phyloP scores from a whole-genome alignment of 768 basidiomycete species.

The Astraeus odoratus region DNA sequence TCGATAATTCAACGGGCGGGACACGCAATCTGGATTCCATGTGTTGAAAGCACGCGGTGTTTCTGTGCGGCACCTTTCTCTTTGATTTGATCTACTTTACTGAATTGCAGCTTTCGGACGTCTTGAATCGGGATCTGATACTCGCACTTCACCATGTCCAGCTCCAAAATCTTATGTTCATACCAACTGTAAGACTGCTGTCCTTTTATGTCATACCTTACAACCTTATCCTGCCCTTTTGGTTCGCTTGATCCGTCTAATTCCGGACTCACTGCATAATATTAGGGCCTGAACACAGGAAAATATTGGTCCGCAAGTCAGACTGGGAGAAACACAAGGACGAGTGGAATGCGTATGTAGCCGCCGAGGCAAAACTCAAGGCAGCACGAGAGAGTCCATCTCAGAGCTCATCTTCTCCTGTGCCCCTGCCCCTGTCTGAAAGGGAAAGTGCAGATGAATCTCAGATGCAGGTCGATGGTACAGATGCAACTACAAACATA shows the following conservation, averaged over 20 bases:
- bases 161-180: background rate
- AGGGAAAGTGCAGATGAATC: background rate
- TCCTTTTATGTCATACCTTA: background rate
- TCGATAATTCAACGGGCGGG: background rate
- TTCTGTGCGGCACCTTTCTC: constrained; percentile 14
- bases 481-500: no score
- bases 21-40: constrained; percentile 14
- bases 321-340: constrained; percentile 9
- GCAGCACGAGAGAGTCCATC: background rate
- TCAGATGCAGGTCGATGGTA: no score
- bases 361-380: background rate
- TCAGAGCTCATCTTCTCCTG: background rate
- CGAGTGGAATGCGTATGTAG: constrained; percentile 4
- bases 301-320: constrained; percentile 12
- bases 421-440: background rate
- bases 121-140: no score
- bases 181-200: constrained; percentile 8
- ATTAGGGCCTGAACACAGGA: constrained; percentile 14
- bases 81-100: background rate
- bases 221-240: background rate
- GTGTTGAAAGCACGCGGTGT: constrained; percentile 15
- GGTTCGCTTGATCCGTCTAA: background rate
- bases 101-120: background rate
- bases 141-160: background rate
- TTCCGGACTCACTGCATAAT: background rate